Percentiles rank a stretch among this genome's conserved stretches.
Conservation (phyloP, 768 basidiomycete genomes). For the Sarcomyxa edulis region DNA sequence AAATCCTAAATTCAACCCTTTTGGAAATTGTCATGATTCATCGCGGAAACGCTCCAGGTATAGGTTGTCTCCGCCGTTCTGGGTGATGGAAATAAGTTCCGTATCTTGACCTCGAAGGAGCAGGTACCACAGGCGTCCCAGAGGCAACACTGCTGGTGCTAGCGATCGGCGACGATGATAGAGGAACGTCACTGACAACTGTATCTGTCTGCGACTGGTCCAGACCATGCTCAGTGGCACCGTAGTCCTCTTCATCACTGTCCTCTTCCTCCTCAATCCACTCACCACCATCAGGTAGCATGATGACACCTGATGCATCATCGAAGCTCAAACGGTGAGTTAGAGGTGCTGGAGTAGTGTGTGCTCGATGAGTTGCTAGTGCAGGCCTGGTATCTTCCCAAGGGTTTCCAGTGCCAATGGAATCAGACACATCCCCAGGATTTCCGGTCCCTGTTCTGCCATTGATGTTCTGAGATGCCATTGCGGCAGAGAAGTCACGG, state of each 20-base stretch:
- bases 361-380: constrained; percentile 20
- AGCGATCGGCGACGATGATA: too few species aligned
- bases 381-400: constrained; percentile 51
- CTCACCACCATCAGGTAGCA: constrained; percentile 70
- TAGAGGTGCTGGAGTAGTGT: constrained; percentile 22
- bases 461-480: too few species aligned
- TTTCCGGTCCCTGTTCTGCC: constrained; percentile 7
- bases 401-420: constrained; percentile 37
- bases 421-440: constrained; percentile 19
- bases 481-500: constrained; percentile 13
- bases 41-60: not conserved
- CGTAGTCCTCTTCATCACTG: constrained; percentile 42
- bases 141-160: too few species aligned
- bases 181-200: too few species aligned
- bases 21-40: not conserved
- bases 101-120: constrained; percentile 34
- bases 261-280: constrained; percentile 54
- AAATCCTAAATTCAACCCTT: not conserved
- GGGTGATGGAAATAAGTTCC: constrained; percentile 87
- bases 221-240: too few species aligned
- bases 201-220: too few species aligned
- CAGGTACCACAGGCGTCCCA: too few species aligned
- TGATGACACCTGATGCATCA: constrained; percentile 82
- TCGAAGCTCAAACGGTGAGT: constrained; percentile 77
- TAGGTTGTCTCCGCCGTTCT: constrained; percentile 52